Base-by-base conservation (phyloP, 2,329 filamentous ascomycete species). In the Hypoxylon sp. region DNA sequence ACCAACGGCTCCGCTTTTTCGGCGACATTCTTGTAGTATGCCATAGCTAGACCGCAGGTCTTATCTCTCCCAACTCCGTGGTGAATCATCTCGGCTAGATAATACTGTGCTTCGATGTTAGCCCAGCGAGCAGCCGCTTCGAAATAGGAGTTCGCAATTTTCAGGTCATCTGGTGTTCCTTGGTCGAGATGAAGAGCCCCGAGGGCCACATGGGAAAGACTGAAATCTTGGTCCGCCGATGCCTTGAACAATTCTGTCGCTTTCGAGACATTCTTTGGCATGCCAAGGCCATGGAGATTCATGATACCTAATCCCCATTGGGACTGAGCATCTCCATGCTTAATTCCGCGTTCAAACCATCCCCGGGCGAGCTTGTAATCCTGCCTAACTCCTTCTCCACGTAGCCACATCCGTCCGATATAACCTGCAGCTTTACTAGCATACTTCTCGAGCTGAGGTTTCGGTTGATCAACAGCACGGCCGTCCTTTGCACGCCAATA, bases 101-200 rank as follows among this genome's bases (percentile, higher is more conserved):
- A 97, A 80, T 97, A 98, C 77, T 93, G 93, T 0, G 94, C 92
- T 79, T 97, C 94, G 68, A 97, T 91, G 75, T 94, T 92, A 13
- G 91, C 91, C 76, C 93, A 93, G 23, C 93, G 85, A 43, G 91
- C 91, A 4, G 94, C 94, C 51, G 95, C 85, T 75, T 97, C 94
- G 74, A 98, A 97, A 78, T 97, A 97, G 72, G 91, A 90, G 65
- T 90, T 91, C 2, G 94, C 94, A 0, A 90, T 90, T 4, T 86
- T 82, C n/a, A 96, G 82, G 73, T 97, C 93, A 49, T 88, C 85
- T 1, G 83, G 78, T 28, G 82, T 80, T 17, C 93, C 94, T 78
- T 97, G 93, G 73, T 97, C 94, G 5, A 98, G 86, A 78, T 97
- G 96, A 1, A 98, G 84, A 10, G 90, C 89, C 0, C 94, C 94